phyloP scores from a whole-genome alignment of 495 filamentous ascomycete species.

The Daldinia caldariorum region DNA sequence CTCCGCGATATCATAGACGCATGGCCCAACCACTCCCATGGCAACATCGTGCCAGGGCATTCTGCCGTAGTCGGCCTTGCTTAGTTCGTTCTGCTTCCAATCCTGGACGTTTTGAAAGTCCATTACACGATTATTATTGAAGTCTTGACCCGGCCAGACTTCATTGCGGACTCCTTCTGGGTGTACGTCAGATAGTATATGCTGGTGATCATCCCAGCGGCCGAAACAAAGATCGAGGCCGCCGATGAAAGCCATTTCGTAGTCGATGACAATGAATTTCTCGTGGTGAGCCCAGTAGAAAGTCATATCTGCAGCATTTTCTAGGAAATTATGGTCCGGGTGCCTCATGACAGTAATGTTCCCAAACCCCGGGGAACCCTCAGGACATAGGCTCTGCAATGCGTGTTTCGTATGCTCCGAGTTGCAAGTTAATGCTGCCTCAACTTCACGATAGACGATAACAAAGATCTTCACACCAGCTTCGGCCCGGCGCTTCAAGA shows the following conservation, averaged over 20 bases:
- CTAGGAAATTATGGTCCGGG: constrained; percentile 93
- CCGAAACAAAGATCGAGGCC: constrained; percentile 97
- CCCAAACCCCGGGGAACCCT: constrained; percentile 79
- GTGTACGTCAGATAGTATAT: constrained; percentile 87
- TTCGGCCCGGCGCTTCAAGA: constrained; percentile 88
- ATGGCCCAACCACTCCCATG: constrained; percentile 88
- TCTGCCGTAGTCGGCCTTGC: constrained; percentile 88
- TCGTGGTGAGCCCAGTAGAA: constrained; percentile 99
- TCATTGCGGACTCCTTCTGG: constrained; percentile 83
- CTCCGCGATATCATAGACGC: constrained; percentile 93
- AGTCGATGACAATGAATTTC: constrained; percentile 95
- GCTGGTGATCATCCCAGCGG: constrained; percentile 87
- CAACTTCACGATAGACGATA: constrained; percentile 90
- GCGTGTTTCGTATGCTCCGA: constrained; percentile 92
- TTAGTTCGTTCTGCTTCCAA: constrained; percentile 93
- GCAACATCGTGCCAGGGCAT: constrained; percentile 99
- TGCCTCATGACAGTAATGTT: constrained; percentile 93
- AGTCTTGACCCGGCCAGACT: constrained; percentile 95
- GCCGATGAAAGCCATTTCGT: constrained; percentile 87
- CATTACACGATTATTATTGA: constrained; percentile 95
- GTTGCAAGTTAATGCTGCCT: constrained; percentile 89
- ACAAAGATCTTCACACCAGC: constrained; percentile 94
- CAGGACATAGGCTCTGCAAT: constrained; percentile 79
- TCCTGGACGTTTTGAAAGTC: constrained; percentile 91
- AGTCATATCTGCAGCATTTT: constrained; percentile 95